These are phyloP conservation scores for Gigaspora rosea DNA, from an alignment of 192 early-diverging fungal species.

Conservation along the genomic window DNA sequence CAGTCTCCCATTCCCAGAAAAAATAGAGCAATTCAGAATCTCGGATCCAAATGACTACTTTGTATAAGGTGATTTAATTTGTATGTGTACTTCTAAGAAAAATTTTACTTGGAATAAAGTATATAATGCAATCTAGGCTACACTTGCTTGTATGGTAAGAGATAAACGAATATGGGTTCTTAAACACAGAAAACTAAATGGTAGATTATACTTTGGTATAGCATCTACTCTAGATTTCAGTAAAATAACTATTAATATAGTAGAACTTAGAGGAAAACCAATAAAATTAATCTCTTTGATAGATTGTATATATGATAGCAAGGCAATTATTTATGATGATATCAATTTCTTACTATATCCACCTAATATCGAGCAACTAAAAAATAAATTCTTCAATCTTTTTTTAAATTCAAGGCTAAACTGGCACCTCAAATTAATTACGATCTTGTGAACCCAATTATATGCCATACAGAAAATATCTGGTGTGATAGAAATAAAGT, in stretches of 20 bases:
- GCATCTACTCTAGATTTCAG: background rate
- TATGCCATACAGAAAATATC: slow-evolving; percentile 19
- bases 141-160: background rate
- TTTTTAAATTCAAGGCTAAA: slow-evolving; percentile 17
- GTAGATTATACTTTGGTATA: background rate
- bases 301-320: background rate
- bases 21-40: background rate
- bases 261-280: slow-evolving; percentile 2
- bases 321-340: slow-evolving; percentile 3
- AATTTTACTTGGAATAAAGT: slow-evolving; percentile 1
- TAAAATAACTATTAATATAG: slow-evolving; percentile 1
- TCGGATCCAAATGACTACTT: slow-evolving; percentile 20
- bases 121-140: slow-evolving; percentile 7
- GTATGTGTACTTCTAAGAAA: slow-evolving; percentile 21
- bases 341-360: slow-evolving; percentile 13
- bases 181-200: slow-evolving; percentile 8
- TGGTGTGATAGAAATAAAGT: background rate
- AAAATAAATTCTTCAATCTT: slow-evolving; percentile 12
- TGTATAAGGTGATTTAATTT: too few species aligned
- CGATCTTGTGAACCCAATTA: slow-evolving; percentile 1
- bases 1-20: background rate
- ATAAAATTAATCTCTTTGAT: slow-evolving; percentile 21
- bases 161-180: background rate
- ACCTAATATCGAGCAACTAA: background rate
- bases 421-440: slow-evolving; percentile 12